These are phyloP conservation scores for Apiotrichum mycotoxinovorans DNA, from an alignment of 1,284 basidiomycete species.

Conservation along the genomic window DNA sequence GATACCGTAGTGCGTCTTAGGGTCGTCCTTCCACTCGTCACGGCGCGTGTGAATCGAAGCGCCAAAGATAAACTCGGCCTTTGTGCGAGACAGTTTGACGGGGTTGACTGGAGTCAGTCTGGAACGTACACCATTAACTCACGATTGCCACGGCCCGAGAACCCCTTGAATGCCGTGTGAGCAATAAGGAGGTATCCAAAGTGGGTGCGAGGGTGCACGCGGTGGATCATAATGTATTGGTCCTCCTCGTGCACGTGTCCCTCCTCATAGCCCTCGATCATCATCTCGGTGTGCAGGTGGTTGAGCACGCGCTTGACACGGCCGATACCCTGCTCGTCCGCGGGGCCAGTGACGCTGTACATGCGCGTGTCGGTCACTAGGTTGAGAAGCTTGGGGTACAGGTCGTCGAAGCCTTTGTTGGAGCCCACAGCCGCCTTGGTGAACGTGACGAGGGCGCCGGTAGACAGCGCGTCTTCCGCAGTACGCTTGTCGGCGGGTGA, in stretches of 20 bases:
- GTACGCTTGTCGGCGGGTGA: conserved; percentile 81
- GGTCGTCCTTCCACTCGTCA: conserved; percentile 59
- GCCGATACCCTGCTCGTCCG: conserved; percentile 59
- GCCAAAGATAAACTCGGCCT: conserved; percentile 74
- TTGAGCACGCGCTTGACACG: conserved; percentile 79
- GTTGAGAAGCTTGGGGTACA: conserved; percentile 87
- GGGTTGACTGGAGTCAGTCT: conserved; percentile 63
- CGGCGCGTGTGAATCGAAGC: conserved; percentile 66
- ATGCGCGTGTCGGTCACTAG: conserved; percentile 75
- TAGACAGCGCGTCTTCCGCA: conserved; percentile 87
- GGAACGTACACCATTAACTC: conserved; percentile 35
- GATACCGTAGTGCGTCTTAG: conserved; percentile 65
- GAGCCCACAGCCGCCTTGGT: conserved; percentile 80
- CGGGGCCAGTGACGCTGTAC: conserved; percentile 63
- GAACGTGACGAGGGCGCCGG: conserved; percentile 82
- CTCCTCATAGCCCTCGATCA: conserved; percentile 72
- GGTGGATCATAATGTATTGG: conserved; percentile 85
- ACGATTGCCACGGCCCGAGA: conserved; percentile 75
- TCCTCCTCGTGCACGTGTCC: conserved; percentile 94
- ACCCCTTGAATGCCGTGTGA: conserved; percentile 83
- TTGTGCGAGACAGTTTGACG: conserved; percentile 73
- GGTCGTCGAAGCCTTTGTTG: conserved; percentile 91
- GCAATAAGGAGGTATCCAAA: conserved; percentile 86
- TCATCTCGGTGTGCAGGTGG: conserved; percentile 83
- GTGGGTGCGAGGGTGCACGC: conserved; percentile 83